Evolutionary conservation across 768 basidiomycete genomes (phyloP), one percentile per base, ranked within the genome.

Genomic region (Clavulina sp.): DNA sequence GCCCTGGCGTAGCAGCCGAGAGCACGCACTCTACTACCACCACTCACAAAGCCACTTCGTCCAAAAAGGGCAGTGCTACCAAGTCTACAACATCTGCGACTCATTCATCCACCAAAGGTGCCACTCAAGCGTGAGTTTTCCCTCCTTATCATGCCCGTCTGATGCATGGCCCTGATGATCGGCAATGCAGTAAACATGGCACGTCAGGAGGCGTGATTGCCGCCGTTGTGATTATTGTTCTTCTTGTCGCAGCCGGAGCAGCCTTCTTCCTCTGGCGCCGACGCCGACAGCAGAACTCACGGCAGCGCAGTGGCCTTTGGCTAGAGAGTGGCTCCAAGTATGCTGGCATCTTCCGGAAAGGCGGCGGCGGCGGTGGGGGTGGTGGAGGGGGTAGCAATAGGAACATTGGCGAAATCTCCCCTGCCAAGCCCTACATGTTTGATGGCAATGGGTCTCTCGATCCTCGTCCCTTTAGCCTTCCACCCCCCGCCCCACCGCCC

Each of bases 261-360:
- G 43, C 24, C 9, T 24, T 46, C 26, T 9, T 9, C 34, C 34
- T 46, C 13, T 9, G 43, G 13, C 43, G 43, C 26, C 13, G 26
- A 16, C 13, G 43, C 13, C 13, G 43, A 13, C 13, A 9, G 9
- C 13, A 46, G 43, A n/a, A n/a, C n/a, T n/a, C n/a, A n/a, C n/a
- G n/a, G n/a, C n/a, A n/a, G n/a, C n/a, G n/a, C n/a, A 46, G 43
- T 46, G 43, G 43, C 16, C 13, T 46, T 46, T 46, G 43, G 43
- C 43, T 46, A 9, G 43, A 38, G 36, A 38, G 21, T 21, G 36
- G 36, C 9, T 38, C 9, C 34, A 38, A 9, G 9, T 19, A 9
- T 38, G 34, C 34, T 38, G 34, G 34, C 9, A 38, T 38, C n/a
- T n/a, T n/a, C n/a, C n/a, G n/a, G 34, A 38, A 9, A 9, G 34